Percentiles rank a stretch among this genome's conserved stretches.
Conservation (phyloP, 768 basidiomycete species). For the Phaeolepiota aurea region DNA sequence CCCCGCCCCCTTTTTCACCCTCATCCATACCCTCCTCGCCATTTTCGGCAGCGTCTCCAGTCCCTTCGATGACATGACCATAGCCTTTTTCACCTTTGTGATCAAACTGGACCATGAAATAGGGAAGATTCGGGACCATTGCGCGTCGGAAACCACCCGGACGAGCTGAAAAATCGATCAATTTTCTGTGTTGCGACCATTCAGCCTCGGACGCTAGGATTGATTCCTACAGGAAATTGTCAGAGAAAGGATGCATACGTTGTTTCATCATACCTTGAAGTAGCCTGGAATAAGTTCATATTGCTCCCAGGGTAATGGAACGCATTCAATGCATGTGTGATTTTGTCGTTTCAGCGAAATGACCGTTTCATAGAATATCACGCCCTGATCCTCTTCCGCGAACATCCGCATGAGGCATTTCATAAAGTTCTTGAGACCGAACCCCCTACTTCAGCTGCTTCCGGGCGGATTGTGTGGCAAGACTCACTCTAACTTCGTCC, state of each 20-base stretch:
- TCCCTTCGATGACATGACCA: slow-evolving; percentile 96
- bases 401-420: slow-evolving; percentile 97
- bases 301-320: slow-evolving; percentile 84
- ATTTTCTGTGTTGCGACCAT: slow-evolving; percentile 97
- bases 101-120: slow-evolving; percentile 99
- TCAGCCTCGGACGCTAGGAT: slow-evolving; percentile 89
- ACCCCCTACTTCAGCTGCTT: slow-evolving; percentile 3
- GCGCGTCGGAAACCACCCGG: slow-evolving; percentile 92
- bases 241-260: background rate
- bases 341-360: slow-evolving; percentile 78
- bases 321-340: slow-evolving; percentile 90
- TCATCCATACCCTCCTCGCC: slow-evolving; percentile 65
- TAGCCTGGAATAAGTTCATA: slow-evolving; percentile 88
- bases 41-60: slow-evolving; percentile 54
- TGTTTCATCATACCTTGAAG: slow-evolving; percentile 61
- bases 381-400: slow-evolving; percentile 86
- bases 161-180: slow-evolving; percentile 86
- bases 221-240: slow-evolving; percentile 56
- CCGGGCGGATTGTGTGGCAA: background rate
- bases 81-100: slow-evolving; percentile 97
- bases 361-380: slow-evolving; percentile 93
- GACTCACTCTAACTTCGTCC: slow-evolving; percentile 89
- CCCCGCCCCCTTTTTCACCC: slow-evolving; percentile 85
- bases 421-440: slow-evolving; percentile 54
- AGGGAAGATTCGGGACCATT: slow-evolving; percentile 95